phyloP scores from a whole-genome alignment of 192 early-diverging fungal genomes.

The Dispira simplex region DNA sequence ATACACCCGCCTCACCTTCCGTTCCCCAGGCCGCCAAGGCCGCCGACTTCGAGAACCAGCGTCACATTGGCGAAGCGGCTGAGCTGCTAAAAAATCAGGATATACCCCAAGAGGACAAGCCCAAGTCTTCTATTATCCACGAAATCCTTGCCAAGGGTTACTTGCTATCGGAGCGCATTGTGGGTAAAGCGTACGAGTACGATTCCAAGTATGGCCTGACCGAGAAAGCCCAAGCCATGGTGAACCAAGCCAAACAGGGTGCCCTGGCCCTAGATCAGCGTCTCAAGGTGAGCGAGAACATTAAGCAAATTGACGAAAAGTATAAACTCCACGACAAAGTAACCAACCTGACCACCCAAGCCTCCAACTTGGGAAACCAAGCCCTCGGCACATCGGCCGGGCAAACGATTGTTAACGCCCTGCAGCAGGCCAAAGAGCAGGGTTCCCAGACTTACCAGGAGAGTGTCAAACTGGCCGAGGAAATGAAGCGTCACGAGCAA shows the following conservation, averaged over 20 bases:
- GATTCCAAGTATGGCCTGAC: constrained; percentile 7
- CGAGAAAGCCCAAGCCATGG: background rate
- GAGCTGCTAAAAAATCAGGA: background rate
- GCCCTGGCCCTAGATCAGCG: constrained; percentile 5
- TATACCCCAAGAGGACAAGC: background rate
- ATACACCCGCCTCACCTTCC: background rate
- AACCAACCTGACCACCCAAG: background rate
- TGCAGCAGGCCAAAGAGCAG: background rate
- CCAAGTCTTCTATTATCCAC: constrained; percentile 7
- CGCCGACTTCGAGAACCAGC: background rate
- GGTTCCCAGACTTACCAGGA: background rate
- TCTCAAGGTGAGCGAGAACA: constrained; percentile 3
- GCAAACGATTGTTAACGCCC: background rate
- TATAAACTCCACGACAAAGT: constrained; percentile 10
- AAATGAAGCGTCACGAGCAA: constrained; percentile 1
- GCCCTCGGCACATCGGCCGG: constrained; percentile 8
- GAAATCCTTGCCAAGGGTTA: constrained; percentile 11
- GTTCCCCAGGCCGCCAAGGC: background rate
- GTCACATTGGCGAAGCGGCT: background rate
- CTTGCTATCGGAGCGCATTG: constrained; percentile 2
- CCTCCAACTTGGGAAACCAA: background rate
- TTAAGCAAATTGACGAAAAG: constrained; percentile 7
- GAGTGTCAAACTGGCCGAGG: constrained; percentile 3
- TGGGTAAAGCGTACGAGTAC: background rate
- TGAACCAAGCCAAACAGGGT: background rate